Percentiles rank a stretch among this genome's conserved stretches.
Evolutionary conservation across 208 protist genomes (phyloP).

Genomic region (Acanthamoeba healyi): DNA sequence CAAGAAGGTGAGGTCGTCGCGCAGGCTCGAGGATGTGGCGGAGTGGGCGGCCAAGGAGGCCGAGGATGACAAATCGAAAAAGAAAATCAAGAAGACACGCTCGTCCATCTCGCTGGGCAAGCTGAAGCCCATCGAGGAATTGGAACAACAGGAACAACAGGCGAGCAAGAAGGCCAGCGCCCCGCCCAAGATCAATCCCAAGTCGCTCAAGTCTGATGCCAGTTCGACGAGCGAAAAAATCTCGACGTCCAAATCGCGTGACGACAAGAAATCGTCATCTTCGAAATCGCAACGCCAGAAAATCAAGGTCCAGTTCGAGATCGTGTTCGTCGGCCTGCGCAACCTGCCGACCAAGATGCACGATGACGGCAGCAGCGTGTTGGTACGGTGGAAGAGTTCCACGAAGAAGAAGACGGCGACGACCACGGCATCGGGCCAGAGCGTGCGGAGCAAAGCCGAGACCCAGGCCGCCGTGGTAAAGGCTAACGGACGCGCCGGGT

Average conservation of each 20-base stretch:
- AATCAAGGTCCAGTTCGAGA: constrained; percentile 45
- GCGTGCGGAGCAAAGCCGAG: constrained; percentile 39
- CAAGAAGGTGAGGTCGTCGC: constrained; percentile 27
- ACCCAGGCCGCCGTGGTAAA: constrained; percentile 15
- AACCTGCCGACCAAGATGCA: constrained; percentile 29
- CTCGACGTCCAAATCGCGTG: neutral
- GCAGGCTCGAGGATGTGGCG: neutral
- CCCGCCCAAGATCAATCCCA: neutral
- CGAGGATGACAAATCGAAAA: neutral
- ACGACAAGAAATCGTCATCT: neutral
- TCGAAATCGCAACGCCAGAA: neutral
- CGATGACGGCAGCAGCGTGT: constrained; percentile 35
- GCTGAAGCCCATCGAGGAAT: neutral
- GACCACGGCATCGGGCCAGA: neutral
- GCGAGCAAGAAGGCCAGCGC: neutral
- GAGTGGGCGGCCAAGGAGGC: constrained; percentile 6
- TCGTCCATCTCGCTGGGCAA: neutral
- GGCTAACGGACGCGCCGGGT: neutral
- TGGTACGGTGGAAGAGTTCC: constrained; percentile 44
- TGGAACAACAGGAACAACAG: neutral
- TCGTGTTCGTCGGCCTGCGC: neutral
- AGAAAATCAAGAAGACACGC: constrained; percentile 17
- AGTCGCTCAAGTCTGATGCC: neutral
- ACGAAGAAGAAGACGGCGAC: neutral
- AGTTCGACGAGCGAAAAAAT: neutral